phyloP scores from a whole-genome alignment of 352 stramenopile species.

The Phytophthora sojae region DNA sequence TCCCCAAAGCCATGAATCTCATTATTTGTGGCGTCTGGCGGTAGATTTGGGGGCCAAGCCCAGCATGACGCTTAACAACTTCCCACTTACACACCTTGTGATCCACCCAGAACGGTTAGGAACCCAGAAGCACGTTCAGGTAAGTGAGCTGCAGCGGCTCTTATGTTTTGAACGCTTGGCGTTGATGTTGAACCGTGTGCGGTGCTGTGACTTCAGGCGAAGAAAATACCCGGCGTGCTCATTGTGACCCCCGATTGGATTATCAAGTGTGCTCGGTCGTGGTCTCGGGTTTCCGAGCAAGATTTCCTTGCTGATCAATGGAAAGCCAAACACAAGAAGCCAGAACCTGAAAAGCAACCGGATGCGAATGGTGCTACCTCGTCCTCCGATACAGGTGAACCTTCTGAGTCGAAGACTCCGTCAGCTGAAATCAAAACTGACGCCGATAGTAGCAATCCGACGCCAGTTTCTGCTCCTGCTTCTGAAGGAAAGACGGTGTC shows the following conservation, averaged over 20 bases:
- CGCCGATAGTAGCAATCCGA: constrained; percentile 12
- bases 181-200: not conserved
- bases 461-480: constrained; percentile 9
- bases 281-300: constrained; percentile 62
- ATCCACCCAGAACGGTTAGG: constrained; percentile 83
- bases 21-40: constrained; percentile 82
- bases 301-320: constrained; percentile 77
- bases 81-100: constrained; percentile 85
- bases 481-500: constrained; percentile 25
- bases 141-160: constrained; percentile 15
- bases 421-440: constrained; percentile 10
- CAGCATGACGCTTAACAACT: constrained; percentile 76
- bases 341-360: constrained; percentile 23
- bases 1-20: constrained; percentile 61
- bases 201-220: constrained; percentile 47
- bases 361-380: constrained; percentile 10
- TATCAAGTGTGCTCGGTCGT: constrained; percentile 78
- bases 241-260: constrained; percentile 87
- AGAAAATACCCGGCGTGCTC: constrained; percentile 60
- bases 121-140: constrained; percentile 83
- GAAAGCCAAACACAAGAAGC: constrained; percentile 54
- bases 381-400: constrained; percentile 1
- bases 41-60: constrained; percentile 72
- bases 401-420: not conserved
- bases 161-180: not conserved